Evolutionary conservation across 1,284 basidiomycete genomes (phyloP).

Genomic region (Schizophyllum amplum): DNA sequence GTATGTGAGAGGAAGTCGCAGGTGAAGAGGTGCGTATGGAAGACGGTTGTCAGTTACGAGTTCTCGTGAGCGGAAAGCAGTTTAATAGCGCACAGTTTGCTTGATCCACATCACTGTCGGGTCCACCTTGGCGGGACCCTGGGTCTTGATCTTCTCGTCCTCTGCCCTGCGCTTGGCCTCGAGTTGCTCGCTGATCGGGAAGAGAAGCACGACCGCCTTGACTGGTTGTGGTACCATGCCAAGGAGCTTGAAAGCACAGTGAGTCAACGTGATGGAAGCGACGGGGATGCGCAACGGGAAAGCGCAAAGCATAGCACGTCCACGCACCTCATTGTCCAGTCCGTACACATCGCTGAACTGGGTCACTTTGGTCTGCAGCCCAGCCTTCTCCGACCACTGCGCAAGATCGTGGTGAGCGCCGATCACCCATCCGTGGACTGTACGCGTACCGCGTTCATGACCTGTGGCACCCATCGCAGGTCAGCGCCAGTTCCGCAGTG

Average conservation of each 20-base stretch:
- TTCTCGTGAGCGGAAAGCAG: too few species aligned
- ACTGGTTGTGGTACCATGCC: constrained; percentile 61
- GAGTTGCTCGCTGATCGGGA: constrained; percentile 56
- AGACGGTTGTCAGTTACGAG: constrained; percentile 2
- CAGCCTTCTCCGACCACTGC: constrained; percentile 69
- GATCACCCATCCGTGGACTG: constrained; percentile 5
- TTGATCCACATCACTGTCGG: constrained; percentile 67
- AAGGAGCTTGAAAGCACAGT: constrained; percentile 45
- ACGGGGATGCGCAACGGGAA: not conserved
- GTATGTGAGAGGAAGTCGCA: not conserved
- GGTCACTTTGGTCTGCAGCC: constrained; percentile 49
- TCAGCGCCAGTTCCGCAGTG: too few species aligned
- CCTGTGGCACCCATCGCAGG: constrained; percentile 23
- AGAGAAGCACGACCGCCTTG: constrained; percentile 76
- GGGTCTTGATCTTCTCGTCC: constrained; percentile 40
- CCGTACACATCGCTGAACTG: constrained; percentile 80
- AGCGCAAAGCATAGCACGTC: not conserved
- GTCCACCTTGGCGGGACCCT: constrained; percentile 47
- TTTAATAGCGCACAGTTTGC: constrained; percentile 48
- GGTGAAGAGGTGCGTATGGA: not conserved
- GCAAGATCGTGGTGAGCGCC: constrained; percentile 20
- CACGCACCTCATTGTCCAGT: constrained; percentile 60
- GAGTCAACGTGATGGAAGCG: not conserved
- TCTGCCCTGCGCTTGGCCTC: constrained; percentile 47
- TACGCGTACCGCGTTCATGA: constrained; percentile 40